phyloP scores from a whole-genome alignment of 352 stramenopile species.

The Globisporangium solare region DNA sequence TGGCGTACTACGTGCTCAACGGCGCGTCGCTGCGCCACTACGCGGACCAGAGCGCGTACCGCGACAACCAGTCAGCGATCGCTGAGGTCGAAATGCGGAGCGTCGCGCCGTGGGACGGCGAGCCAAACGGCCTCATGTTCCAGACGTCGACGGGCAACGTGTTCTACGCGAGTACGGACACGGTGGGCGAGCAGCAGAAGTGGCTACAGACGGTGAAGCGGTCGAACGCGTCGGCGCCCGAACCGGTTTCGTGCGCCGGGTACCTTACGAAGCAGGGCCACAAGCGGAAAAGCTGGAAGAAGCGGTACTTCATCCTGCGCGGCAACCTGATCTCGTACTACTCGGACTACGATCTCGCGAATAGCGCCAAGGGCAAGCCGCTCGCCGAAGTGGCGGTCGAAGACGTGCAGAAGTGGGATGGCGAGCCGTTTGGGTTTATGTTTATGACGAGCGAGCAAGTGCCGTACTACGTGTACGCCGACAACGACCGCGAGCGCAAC shows the following conservation, averaged over 20 bases:
- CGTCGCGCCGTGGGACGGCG: constrained; percentile 73
- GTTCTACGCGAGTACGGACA: constrained; percentile 82
- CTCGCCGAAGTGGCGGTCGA: constrained; percentile 79
- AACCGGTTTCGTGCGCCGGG: constrained; percentile 75
- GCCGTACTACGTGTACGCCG: constrained; percentile 88
- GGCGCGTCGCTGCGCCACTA: constrained; percentile 81
- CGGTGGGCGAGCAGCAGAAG: constrained; percentile 72
- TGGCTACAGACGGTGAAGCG: constrained; percentile 73
- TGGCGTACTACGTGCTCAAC: constrained; percentile 85
- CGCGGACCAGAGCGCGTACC: constrained; percentile 77
- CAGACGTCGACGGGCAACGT: constrained; percentile 79
- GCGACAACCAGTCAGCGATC: constrained; percentile 80
- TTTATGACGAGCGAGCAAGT: constrained; percentile 88
- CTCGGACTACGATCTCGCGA: constrained; percentile 84
- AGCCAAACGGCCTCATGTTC: constrained; percentile 83
- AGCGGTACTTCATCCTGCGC: constrained; percentile 86
- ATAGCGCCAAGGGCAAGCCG: constrained; percentile 71
- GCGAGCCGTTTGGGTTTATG: constrained; percentile 86
- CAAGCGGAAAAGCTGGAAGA: constrained; percentile 90
- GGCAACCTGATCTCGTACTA: constrained; percentile 76
- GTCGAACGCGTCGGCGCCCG: constrained; percentile 60
- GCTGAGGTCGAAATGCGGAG: constrained; percentile 80
- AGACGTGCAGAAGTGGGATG: constrained; percentile 83
- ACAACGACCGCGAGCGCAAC: constrained; percentile 82
- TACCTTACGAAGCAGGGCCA: constrained; percentile 89